Conservation (phyloP, 768 basidiomycete genomes). For the Tulasnella sp. region DNA sequence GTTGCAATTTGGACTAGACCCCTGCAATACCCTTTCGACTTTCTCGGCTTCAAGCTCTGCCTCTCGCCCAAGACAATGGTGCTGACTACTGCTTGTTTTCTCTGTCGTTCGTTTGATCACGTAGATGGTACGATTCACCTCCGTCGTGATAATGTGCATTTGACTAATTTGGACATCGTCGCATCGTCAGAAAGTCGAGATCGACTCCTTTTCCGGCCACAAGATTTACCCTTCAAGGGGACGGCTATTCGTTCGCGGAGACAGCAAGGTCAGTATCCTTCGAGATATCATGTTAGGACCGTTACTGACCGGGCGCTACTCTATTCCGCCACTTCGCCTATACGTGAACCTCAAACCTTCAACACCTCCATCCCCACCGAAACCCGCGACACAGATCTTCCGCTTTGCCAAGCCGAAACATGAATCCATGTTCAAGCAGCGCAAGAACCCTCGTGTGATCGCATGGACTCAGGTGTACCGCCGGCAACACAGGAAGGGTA, state of each 20-base stretch:
- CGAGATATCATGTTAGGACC: neutral
- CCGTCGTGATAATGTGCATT: neutral
- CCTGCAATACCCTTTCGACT: neutral
- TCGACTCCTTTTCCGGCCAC: constrained; percentile 95
- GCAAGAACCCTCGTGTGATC: constrained; percentile 99
- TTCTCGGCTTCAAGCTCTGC: neutral
- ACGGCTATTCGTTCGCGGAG: constrained; percentile 88
- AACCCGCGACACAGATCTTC: constrained; percentile 59
- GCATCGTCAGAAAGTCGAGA: constrained; percentile 72
- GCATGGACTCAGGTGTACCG: constrained; percentile 93
- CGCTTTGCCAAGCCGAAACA: constrained; percentile 91
- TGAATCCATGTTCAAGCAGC: constrained; percentile 93
- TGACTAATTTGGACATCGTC: neutral
- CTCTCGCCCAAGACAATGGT: neutral
- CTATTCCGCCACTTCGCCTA: neutral
- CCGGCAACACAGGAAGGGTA: constrained; percentile 98
- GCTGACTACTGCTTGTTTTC: neutral
- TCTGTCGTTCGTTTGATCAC: neutral
- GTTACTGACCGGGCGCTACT: neutral
- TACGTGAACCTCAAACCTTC: neutral
- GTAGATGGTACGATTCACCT: neutral
- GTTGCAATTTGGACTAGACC: neutral
- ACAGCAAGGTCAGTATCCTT: constrained; percentile 67
- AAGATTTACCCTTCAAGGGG: constrained; percentile 98
- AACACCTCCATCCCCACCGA: neutral